A percentile compares a stretch with the other conserved stretches of the same genome.
Conservation (phyloP, 768 basidiomycete genomes). For the Mycena maculata region DNA sequence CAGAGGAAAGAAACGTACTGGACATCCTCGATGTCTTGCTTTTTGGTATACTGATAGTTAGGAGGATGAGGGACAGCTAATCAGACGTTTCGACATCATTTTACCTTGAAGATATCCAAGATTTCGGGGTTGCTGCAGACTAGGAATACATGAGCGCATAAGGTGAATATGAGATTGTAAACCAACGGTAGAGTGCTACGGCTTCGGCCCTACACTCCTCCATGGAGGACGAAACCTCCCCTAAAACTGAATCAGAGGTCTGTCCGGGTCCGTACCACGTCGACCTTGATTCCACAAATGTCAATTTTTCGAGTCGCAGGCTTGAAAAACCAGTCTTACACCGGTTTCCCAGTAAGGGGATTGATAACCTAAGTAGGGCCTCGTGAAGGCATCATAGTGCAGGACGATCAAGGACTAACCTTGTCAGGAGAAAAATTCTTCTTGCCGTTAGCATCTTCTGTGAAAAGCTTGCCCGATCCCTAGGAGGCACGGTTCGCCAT, state of each 20-base stretch:
- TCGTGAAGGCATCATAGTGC: neutral
- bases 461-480: constrained; percentile 86
- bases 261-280: constrained; percentile 93
- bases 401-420: constrained; percentile 47
- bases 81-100: constrained; percentile 35
- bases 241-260: constrained; percentile 83
- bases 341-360: constrained; percentile 80
- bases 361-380: constrained; percentile 69
- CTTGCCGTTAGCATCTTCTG: constrained; percentile 78
- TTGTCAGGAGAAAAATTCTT: constrained; percentile 86
- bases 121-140: constrained; percentile 83
- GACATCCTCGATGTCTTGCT: constrained; percentile 79
- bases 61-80: neutral
- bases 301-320: neutral
- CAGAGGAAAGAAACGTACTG: constrained; percentile 85
- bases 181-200: constrained; percentile 82
- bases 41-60: constrained; percentile 70
- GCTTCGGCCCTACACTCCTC: constrained; percentile 95
- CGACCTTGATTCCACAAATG: constrained; percentile 52
- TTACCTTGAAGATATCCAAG: constrained; percentile 82
- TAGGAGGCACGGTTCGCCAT: constrained; percentile 48
- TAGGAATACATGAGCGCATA: constrained; percentile 40
- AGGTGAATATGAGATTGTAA: neutral
- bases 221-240: constrained; percentile 90
- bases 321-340: constrained; percentile 56